Conservation (phyloP, 768 basidiomycete species). For the Calocybe gangraenosa region DNA sequence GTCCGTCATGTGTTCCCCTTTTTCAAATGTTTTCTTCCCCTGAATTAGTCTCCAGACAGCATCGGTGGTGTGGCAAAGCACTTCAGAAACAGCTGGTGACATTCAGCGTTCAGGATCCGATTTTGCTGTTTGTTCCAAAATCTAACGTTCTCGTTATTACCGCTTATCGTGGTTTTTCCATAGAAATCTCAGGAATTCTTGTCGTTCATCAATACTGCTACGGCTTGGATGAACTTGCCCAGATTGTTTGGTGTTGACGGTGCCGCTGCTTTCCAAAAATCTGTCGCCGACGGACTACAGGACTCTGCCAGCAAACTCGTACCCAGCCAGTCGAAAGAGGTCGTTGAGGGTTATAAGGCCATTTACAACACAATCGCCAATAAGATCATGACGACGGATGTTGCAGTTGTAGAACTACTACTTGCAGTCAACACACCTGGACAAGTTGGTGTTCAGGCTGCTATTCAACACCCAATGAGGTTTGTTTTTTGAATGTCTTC, state of each 20-base stretch:
- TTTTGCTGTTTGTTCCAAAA: slow-evolving; percentile 29
- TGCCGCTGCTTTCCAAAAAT: slow-evolving; percentile 28
- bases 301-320: slow-evolving; percentile 34
- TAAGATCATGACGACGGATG: slow-evolving; percentile 32
- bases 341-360: slow-evolving; percentile 52
- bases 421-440: slow-evolving; percentile 31
- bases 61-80: slow-evolving; percentile 9
- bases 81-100: slow-evolving; percentile 28
- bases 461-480: slow-evolving; percentile 61
- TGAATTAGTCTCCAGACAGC: neutral
- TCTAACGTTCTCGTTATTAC: slow-evolving; percentile 1
- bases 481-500: slow-evolving; percentile 13
- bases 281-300: slow-evolving; percentile 27
- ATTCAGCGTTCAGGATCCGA: slow-evolving; percentile 22
- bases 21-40: neutral
- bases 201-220: slow-evolving; percentile 60
- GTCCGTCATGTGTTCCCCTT: slow-evolving; percentile 17
- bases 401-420: slow-evolving; percentile 57
- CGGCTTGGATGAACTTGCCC: slow-evolving; percentile 51
- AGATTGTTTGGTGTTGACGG: slow-evolving; percentile 30
- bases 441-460: slow-evolving; percentile 53
- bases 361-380: slow-evolving; percentile 44
- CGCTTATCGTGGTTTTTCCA: neutral
- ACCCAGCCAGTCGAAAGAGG: slow-evolving; percentile 37
- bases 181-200: slow-evolving; percentile 34